phyloP scores from a whole-genome alignment of 768 basidiomycete species.

The Suillus cothurnatus region DNA sequence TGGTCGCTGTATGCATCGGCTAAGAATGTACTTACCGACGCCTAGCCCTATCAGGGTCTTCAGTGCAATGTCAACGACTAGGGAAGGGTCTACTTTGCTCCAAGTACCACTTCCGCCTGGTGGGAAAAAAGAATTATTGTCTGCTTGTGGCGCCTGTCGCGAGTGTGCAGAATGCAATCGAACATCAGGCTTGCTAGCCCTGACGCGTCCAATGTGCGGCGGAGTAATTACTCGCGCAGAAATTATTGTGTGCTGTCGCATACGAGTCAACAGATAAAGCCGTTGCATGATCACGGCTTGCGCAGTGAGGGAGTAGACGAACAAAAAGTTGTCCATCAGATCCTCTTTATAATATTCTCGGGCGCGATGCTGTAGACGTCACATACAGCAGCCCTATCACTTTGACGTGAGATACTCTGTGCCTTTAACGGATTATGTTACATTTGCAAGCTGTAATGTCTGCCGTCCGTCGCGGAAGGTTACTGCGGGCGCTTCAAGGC shows the following conservation, averaged over 20 bases:
- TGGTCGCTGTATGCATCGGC: not conserved
- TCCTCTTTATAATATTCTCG: not conserved
- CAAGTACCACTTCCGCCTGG: not conserved
- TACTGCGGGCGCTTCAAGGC: not conserved
- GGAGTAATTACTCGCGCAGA: not conserved
- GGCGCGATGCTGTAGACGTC: slow-evolving; percentile 2
- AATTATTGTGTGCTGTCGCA: not conserved
- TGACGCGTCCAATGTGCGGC: not conserved
- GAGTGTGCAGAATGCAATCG: not conserved
- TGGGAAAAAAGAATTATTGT: not conserved
- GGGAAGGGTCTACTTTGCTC: not conserved
- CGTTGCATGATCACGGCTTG: not conserved
- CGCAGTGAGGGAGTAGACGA: not conserved
- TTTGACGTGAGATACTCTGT: not conserved
- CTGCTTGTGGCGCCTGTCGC: not conserved
- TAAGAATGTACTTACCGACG: not conserved
- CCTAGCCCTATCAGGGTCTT: not conserved
- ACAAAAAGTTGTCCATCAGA: not conserved
- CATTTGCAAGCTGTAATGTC: not conserved
- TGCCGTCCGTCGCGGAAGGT: not conserved
- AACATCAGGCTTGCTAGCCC: not conserved
- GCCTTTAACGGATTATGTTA: not conserved
- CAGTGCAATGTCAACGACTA: not conserved
- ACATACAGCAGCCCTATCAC: not conserved
- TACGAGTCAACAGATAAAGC: not conserved